Evolutionary conservation across 768 basidiomycete species (phyloP), one percentile per base, ranked within the genome.

Genomic region (Lyophyllum shimeji): DNA sequence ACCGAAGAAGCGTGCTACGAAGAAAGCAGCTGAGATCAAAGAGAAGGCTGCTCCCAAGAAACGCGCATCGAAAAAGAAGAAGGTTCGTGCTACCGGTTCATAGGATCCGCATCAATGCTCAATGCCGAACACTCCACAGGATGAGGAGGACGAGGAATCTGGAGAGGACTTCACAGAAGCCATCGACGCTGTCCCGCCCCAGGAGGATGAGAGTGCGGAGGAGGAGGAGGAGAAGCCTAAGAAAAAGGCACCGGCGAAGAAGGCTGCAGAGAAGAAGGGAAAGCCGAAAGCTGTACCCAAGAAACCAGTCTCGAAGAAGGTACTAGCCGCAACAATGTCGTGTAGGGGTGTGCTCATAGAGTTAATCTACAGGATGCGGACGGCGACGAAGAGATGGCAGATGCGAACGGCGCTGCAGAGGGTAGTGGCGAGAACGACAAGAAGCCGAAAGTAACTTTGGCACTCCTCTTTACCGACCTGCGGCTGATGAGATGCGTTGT

Each of bases 371-470:
- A 66, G 59, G 63, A 62, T 50, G 67, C 57, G 34, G 67, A 67
- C n/a, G 77, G 75, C 11, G 76, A 80, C 75, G 65, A 77, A 65
- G 56, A 78, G 50, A 76, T 77, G 70, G 69, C 57, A 24, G 72
- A 72, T 18, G 68, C 70, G 1, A 70, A 76, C 23, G 69, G 69
- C 7, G 78, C 73, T 15, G 76, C 66, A n/a, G 79, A 76, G 11
- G 80, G 77, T 13, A 80, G 82, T 11, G 75, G 76, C 1, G 60
- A 69, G 67, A 66, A 65, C 53, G 72, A 70, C 63, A 89, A 85
- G 76, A 92, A 91, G 73, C 85, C 87, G 72, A 88, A 90, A 84
- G 88, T 85, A 62, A 39, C 17, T 8, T 0, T 12, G 43, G 3
- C 12, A 46, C 37, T 43, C 18, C 24, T 25, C 46, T 34, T 34